Evolutionary conservation across 495 filamentous ascomycete genomes (phyloP).

Genomic region (Penicillium psychrofluorescens): DNA sequence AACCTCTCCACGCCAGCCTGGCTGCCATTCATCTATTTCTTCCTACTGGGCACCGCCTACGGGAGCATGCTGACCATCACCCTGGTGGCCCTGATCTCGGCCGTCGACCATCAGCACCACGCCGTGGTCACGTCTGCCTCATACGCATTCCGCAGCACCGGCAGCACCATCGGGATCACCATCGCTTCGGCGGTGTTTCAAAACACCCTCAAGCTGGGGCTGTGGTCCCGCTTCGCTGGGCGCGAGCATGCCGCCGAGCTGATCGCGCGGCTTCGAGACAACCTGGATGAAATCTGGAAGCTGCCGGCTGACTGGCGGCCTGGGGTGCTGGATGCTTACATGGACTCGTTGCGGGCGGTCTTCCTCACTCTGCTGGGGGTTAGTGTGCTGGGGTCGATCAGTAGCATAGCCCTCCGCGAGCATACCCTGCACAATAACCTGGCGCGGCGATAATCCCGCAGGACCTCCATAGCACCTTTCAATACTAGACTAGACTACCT

Average conservation of each 20-base stretch:
- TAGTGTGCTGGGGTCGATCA: constrained; percentile 47
- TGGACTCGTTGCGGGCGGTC: constrained; percentile 67
- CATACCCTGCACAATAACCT: constrained; percentile 70
- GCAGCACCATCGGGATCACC: constrained; percentile 76
- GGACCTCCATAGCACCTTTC: background rate
- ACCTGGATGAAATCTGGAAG: constrained; percentile 62
- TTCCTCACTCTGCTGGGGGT: constrained; percentile 64
- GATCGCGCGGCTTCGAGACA: constrained; percentile 65
- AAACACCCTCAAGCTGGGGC: constrained; percentile 48
- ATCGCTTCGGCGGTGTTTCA: constrained; percentile 75
- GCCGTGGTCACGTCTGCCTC: constrained; percentile 80
- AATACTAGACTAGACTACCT: no score
- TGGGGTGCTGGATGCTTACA: constrained; percentile 64
- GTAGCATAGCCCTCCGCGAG: constrained; percentile 67
- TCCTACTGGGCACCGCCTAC: constrained; percentile 61
- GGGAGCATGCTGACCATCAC: constrained; percentile 75
- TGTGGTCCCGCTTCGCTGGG: constrained; percentile 65
- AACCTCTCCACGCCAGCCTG: constrained; percentile 49
- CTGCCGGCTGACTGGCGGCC: constrained; percentile 65
- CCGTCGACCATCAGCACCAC: constrained; percentile 75
- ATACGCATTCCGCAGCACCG: constrained; percentile 76
- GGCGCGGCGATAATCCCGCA: constrained; percentile 38
- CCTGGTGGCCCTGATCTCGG: constrained; percentile 69
- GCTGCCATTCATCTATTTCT: constrained; percentile 62
- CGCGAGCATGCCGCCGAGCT: constrained; percentile 57